Percentiles rank a stretch among this genome's conserved stretches.
Evolutionary conservation across 345 rosid genomes (phyloP).

Genomic region (Erysimum cheiranthoides): DNA sequence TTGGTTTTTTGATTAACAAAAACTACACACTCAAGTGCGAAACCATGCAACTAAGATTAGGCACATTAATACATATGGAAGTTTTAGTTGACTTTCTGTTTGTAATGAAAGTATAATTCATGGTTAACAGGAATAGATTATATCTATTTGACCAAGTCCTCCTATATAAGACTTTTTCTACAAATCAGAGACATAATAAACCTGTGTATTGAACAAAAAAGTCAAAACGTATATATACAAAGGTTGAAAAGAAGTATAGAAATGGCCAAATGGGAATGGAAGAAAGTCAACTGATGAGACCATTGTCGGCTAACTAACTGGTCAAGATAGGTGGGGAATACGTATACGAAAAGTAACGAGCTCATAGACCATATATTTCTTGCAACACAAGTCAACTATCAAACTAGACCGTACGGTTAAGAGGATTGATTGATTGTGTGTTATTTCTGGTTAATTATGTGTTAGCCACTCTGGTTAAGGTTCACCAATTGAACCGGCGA

Average conservation of each 20-base stretch:
- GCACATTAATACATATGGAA: neutral
- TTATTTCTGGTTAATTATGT: neutral
- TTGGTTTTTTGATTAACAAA: slow-evolving; percentile 19
- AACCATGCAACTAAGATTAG: slow-evolving; percentile 55
- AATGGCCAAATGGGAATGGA: slow-evolving; percentile 10
- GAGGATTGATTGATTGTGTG: neutral
- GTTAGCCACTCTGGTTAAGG: neutral
- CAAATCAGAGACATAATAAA: slow-evolving; percentile 3
- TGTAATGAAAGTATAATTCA: neutral
- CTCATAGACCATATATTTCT: slow-evolving; percentile 33
- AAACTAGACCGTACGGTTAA: slow-evolving; percentile 12
- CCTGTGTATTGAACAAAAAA: slow-evolving; percentile 30
- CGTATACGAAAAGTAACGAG: slow-evolving; percentile 38
- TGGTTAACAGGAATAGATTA: neutral
- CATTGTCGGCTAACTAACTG: slow-evolving; percentile 51
- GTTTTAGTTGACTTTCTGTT: slow-evolving; percentile 6
- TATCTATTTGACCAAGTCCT: neutral
- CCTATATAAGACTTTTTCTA: slow-evolving; percentile 6
- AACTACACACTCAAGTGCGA: slow-evolving; percentile 74
- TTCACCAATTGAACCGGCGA: neutral
- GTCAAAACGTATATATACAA: neutral
- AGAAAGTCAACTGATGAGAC: slow-evolving; percentile 61
- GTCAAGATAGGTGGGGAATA: slow-evolving; percentile 67
- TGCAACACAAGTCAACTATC: slow-evolving; percentile 49
- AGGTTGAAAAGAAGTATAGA: neutral